Percentiles rank a stretch among this genome's conserved stretches.
Evolutionary conservation across 1,139 yeast genomes (phyloP).

Genomic region (Debaryomycetaceae sp.): DNA sequence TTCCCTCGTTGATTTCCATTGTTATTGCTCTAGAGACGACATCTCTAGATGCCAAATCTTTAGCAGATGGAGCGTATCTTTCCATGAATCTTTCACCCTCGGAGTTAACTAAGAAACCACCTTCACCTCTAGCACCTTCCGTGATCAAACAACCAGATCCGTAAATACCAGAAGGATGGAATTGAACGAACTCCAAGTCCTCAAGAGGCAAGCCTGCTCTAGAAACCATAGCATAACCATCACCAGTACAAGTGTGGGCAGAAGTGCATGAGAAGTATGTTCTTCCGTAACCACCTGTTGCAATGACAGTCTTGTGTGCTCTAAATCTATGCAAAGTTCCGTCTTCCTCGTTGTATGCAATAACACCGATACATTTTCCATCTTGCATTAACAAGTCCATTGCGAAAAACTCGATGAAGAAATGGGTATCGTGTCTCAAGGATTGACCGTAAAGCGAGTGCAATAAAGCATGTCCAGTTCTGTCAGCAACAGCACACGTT

Average conservation of each 20-base stretch:
- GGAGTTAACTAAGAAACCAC: conserved; percentile 92
- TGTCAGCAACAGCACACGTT: conserved; percentile 98
- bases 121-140: conserved; percentile 99
- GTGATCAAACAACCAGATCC: conserved; percentile 99
- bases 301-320: conserved; percentile 93
- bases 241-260: conserved; percentile 99
- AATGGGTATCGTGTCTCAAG: conserved; percentile 93
- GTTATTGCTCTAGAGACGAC: conserved; percentile 98
- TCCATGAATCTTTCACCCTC: conserved; percentile 99
- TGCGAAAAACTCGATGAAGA: conserved; percentile 96
- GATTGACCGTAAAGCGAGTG: conserved; percentile 97
- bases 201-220: conserved; percentile 98
- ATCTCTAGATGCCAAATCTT: conserved; percentile 97
- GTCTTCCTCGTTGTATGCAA: conserved; percentile 98
- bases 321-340: conserved; percentile 98
- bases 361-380: conserved; percentile 94
- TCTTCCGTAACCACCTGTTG: conserved; percentile 99
- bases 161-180: conserved; percentile 99
- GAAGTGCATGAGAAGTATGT: conserved; percentile 98
- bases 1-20: conserved; percentile 97
- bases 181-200: conserved; percentile 96
- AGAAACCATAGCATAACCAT: conserved; percentile 97
- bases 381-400: conserved; percentile 92
- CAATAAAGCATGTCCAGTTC: conserved; percentile 97
- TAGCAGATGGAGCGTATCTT: conserved; percentile 98